Evolutionary conservation across 2,329 filamentous ascomycete species (phyloP).

Genomic region (Hansfordia pulvinata): DNA sequence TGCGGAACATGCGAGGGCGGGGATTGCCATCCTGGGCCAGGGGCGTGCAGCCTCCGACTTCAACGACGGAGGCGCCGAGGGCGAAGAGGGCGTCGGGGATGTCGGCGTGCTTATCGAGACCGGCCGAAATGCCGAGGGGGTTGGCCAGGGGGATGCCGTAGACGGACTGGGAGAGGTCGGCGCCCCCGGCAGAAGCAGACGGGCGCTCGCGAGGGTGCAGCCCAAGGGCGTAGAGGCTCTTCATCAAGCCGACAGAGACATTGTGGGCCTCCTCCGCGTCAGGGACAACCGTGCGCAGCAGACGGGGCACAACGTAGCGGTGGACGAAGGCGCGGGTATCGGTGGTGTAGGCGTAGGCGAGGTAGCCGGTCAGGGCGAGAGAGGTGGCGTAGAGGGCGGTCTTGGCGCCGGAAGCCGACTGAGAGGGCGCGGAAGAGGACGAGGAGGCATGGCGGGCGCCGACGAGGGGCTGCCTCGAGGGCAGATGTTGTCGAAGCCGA

Average conservation of each 20-base stretch:
- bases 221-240: slow-evolving; percentile 57
- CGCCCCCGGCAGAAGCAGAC: slow-evolving; percentile 16
- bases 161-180: slow-evolving; percentile 35
- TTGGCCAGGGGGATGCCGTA: slow-evolving; percentile 71
- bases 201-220: slow-evolving; percentile 79
- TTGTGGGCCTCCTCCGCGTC: slow-evolving; percentile 92
- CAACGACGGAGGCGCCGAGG: slow-evolving; percentile 74
- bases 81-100: slow-evolving; percentile 76
- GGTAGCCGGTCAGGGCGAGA: slow-evolving; percentile 25
- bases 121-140: slow-evolving; percentile 88
- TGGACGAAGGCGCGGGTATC: slow-evolving; percentile 62
- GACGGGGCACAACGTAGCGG: slow-evolving; percentile 51
- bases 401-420: slow-evolving; percentile 18
- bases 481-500: slow-evolving; percentile 1
- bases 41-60: slow-evolving; percentile 84
- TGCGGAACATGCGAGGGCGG: slow-evolving; percentile 74
- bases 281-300: slow-evolving; percentile 51
- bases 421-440: slow-evolving; percentile 12
- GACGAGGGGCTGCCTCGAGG: background rate
- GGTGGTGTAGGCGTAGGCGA: slow-evolving; percentile 55
- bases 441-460: slow-evolving; percentile 16
- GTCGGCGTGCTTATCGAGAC: slow-evolving; percentile 88
- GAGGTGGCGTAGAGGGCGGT: slow-evolving; percentile 24
- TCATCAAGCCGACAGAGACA: slow-evolving; percentile 56
- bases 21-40: slow-evolving; percentile 81